Conservation (phyloP, 331 rosid species). For the Dryas integrifolia region DNA sequence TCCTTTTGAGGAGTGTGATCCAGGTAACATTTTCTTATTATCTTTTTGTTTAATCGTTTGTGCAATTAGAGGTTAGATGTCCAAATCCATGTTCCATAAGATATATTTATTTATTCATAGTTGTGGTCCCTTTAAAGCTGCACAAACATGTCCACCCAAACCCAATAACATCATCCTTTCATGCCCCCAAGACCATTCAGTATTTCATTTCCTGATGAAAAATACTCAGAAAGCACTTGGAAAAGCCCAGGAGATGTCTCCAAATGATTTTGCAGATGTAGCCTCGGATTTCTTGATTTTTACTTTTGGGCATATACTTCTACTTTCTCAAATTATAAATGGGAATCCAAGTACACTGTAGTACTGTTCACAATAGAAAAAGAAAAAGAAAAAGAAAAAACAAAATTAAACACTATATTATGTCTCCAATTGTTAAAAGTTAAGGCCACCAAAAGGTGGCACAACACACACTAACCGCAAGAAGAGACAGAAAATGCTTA, state of each 20-base stretch:
- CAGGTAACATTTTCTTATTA: neutral
- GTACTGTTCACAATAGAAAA: neutral
- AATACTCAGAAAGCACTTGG: neutral
- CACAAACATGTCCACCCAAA: slow-evolving; percentile 5
- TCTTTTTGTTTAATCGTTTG: neutral
- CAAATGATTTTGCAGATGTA: neutral
- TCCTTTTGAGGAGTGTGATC: neutral
- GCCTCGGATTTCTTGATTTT: neutral
- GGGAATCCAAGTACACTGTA: no score
- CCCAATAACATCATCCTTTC: neutral
- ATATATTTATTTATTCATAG: neutral
- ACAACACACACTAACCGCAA: neutral
- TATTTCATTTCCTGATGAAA: neutral
- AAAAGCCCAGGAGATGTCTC: neutral
- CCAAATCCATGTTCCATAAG: neutral
- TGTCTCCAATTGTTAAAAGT: neutral
- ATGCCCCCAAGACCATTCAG: neutral
- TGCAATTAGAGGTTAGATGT: neutral
- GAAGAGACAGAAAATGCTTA: neutral
- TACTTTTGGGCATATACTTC: neutral
- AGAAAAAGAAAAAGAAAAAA: neutral
- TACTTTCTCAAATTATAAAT: no score
- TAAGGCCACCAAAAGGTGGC: neutral
- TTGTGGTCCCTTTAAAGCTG: slow-evolving; percentile 5
- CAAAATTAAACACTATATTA: neutral